Evolutionary conservation across 2,329 filamentous ascomycete genomes (phyloP).

Genomic region (Claviceps sp.): DNA sequence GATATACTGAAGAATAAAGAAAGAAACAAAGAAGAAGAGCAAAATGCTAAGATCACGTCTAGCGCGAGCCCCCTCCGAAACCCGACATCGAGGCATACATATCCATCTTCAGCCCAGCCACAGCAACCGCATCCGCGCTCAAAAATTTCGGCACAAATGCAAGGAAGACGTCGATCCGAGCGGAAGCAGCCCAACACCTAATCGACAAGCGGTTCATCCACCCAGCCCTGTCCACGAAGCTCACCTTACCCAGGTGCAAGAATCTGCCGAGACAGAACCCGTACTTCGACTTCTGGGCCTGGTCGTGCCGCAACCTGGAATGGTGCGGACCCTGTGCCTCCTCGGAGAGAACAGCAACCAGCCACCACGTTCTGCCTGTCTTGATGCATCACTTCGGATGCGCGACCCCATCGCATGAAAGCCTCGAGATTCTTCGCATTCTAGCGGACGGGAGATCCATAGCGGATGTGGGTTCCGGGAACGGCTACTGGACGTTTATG

Average conservation of each 20-base stretch:
- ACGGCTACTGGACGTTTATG: slow-evolving; percentile 66
- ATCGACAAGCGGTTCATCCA: slow-evolving; percentile 36
- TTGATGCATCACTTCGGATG: slow-evolving; percentile 73
- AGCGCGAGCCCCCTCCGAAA: slow-evolving; percentile 34
- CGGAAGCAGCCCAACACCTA: slow-evolving; percentile 43
- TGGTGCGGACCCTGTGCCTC: slow-evolving; percentile 47
- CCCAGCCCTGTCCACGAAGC: slow-evolving; percentile 22
- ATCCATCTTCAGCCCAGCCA: slow-evolving; percentile 48
- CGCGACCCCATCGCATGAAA: slow-evolving; percentile 54
- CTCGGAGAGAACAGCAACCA: slow-evolving; percentile 37
- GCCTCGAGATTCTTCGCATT: slow-evolving; percentile 44
- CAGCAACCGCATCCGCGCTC: slow-evolving; percentile 46
- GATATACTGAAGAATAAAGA: no score
- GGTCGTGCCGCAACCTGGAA: slow-evolving; percentile 49
- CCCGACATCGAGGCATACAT: slow-evolving; percentile 54
- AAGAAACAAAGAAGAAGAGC: neutral
- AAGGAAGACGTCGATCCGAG: slow-evolving; percentile 45
- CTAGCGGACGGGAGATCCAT: slow-evolving; percentile 40
- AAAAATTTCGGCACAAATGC: slow-evolving; percentile 52
- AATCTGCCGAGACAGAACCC: slow-evolving; percentile 41
- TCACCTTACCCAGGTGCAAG: slow-evolving; percentile 33
- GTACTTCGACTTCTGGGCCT: slow-evolving; percentile 54
- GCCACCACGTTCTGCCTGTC: slow-evolving; percentile 57
- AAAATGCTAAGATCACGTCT: neutral
- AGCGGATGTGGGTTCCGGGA: slow-evolving; percentile 56